These are phyloP conservation scores for Lasiosphaeria hispida DNA, from an alignment of 495 filamentous ascomycete species.

Conservation along the genomic window DNA sequence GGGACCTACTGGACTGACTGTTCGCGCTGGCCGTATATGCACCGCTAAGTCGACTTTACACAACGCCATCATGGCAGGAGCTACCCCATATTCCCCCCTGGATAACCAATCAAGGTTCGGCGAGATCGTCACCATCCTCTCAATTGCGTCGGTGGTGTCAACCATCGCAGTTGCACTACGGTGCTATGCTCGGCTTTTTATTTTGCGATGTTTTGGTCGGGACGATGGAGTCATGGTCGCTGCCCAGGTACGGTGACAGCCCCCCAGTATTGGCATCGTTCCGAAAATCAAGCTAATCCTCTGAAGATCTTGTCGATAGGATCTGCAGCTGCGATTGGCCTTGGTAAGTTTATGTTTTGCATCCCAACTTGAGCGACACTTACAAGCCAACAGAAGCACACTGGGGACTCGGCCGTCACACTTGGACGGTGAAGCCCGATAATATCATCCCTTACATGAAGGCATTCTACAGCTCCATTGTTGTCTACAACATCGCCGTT, in stretches of 20 bases:
- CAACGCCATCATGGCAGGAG: conserved; percentile 1
- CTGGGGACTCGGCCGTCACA: conserved; percentile 35
- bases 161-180: conserved; percentile 6
- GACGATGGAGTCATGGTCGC: conserved; percentile 16
- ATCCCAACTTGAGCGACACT: neutral
- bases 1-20: no score
- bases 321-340: conserved; percentile 23
- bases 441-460: conserved; percentile 23
- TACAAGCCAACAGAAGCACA: conserved; percentile 12
- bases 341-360: conserved; percentile 13
- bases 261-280: no score
- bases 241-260: neutral
- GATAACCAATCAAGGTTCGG: conserved; percentile 2
- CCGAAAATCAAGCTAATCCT: no score
- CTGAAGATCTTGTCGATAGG: conserved; percentile 16
- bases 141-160: conserved; percentile 1
- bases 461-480: conserved; percentile 27
- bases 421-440: conserved; percentile 21
- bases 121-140: conserved; percentile 12
- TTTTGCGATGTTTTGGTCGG: conserved; percentile 13
- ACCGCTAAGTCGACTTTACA: no score
- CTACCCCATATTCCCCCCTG: neutral
- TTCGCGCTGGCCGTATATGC: no score
- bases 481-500: conserved; percentile 35
- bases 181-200: conserved; percentile 8